Evolutionary conservation across 2,329 filamentous ascomycete species (phyloP).

Genomic region (Fusarium citri): DNA sequence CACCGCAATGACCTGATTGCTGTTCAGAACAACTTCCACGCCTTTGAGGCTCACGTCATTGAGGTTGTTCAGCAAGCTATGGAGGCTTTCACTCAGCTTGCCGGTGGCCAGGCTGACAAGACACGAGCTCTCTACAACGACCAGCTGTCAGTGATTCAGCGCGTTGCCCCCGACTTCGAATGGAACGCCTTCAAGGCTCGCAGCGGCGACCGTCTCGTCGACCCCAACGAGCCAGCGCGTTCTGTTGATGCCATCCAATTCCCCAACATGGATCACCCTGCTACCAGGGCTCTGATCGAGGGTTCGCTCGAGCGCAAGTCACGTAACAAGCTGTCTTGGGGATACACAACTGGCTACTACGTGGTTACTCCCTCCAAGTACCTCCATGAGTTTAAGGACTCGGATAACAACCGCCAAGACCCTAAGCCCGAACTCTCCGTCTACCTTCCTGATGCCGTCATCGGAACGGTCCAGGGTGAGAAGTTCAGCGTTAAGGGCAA

Average conservation of each 20-base stretch:
- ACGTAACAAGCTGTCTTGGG: conserved; percentile 82
- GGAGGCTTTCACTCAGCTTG: conserved; percentile 83
- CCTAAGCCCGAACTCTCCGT: conserved; percentile 88
- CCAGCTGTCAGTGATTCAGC: conserved; percentile 81
- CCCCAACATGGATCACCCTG: conserved; percentile 86
- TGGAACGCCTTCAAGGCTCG: conserved; percentile 87
- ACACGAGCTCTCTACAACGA: conserved; percentile 84
- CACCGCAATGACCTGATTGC: conserved; percentile 90
- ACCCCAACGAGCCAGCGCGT: conserved; percentile 80
- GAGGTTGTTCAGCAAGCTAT: conserved; percentile 85
- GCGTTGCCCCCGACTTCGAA: conserved; percentile 86
- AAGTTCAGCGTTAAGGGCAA: conserved; percentile 98
- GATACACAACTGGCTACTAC: conserved; percentile 86
- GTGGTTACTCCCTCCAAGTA: conserved; percentile 89
- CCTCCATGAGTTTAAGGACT: conserved; percentile 96
- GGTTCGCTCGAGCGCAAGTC: conserved; percentile 92
- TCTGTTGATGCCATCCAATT: conserved; percentile 80
- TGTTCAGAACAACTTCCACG: conserved; percentile 89
- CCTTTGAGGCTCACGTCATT: conserved; percentile 89
- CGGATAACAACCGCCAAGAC: conserved; percentile 77
- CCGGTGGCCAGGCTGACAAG: conserved; percentile 84
- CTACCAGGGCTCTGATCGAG: conserved; percentile 86
- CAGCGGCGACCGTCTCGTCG: conserved; percentile 77
- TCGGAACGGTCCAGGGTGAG: conserved; percentile 76
- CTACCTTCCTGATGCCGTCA: conserved; percentile 88